phyloP scores from a whole-genome alignment of 306 rosid species.

The Vigna mungo region DNA sequence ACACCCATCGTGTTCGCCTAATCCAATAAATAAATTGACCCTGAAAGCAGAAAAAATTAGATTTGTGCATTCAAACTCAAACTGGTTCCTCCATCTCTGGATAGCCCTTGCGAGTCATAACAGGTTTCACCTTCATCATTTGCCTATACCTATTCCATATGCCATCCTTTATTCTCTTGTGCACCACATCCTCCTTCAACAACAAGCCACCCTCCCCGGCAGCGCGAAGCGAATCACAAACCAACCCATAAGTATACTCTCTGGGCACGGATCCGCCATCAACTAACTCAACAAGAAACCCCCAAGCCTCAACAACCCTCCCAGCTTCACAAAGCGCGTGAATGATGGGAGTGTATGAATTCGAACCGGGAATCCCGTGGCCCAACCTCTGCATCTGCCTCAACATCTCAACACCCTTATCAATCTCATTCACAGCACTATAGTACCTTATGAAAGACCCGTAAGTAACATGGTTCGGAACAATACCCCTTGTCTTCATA shows the following conservation, averaged over 20 bases:
- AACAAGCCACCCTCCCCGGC: constrained; percentile 56
- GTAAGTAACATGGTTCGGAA: constrained; percentile 76
- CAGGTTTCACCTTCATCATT: constrained; percentile 62
- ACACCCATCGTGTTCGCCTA: too few species aligned
- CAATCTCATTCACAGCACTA: constrained; percentile 83
- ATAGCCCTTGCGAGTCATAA: constrained; percentile 75
- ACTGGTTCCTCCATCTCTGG: constrained; percentile 38
- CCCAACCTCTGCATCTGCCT: constrained; percentile 68
- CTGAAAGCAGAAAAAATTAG: neutral
- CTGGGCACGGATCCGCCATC: constrained; percentile 76
- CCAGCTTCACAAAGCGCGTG: constrained; percentile 81
- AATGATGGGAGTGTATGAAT: constrained; percentile 82
- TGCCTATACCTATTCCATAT: constrained; percentile 61
- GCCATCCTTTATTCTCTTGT: constrained; percentile 62
- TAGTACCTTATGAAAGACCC: constrained; percentile 77
- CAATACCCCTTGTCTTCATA: constrained; percentile 71
- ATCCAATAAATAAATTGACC: too few species aligned
- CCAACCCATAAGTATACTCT: constrained; percentile 77
- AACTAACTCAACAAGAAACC: constrained; percentile 74
- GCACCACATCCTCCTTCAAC: constrained; percentile 48
- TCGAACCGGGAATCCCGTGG: constrained; percentile 63
- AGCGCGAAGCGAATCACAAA: constrained; percentile 56
- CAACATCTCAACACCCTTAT: constrained; percentile 71
- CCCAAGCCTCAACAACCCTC: constrained; percentile 67
- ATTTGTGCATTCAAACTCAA: constrained; percentile 42